Base-by-base conservation (phyloP, 228 moss, liverwort and hornwort species). In the Sphagnum fallax region DNA sequence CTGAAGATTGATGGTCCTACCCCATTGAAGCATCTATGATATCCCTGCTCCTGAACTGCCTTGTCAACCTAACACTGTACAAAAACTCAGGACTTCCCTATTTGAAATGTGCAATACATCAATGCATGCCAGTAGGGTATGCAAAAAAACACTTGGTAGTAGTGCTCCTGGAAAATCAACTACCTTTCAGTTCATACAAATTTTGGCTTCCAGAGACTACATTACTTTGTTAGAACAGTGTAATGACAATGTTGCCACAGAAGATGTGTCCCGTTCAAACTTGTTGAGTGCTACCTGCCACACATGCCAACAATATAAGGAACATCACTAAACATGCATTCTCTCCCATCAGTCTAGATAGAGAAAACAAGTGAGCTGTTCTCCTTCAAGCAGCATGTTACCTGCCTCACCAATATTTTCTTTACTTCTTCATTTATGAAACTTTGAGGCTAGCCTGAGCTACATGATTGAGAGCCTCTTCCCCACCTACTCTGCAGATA, bases 201-300 rank as follows among this genome's bases (percentile, higher is more conserved):
- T 67, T 71, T 71, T 62, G 73, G 66, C 62, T 75, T 51, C 70
- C 62, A 73, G 75, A 70, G 62, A 53, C 78, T 83, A 83, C 68
- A 83, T 75, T 72, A 78, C 74, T 63, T 81, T 80, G 78, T 83
- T 79, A 69, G 87, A 79, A 72, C 64, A 77, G 61, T 74, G 79
- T 8, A 88, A 71, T 63, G 85, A 83, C 65, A 88, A 77, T 53
- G 71, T 77, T 72, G 76, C 86, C 68, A 82, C 77, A 53, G 80
- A 69, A 69, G 83, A 72, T 63, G 75, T 67, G 50, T 89, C 91
- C 55, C 74, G 71, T 71, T 87, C 87, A 70, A 84, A 79, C 47
- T 75, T 84, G 70, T 89, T 84, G 63, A 89, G 60, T 62, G 91
- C 89, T 58, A 93, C 82, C 94, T 94, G 91, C 60, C 82, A 79